Base-by-base conservation (phyloP, 768 basidiomycete species). In the Boletus reticuloceps region DNA sequence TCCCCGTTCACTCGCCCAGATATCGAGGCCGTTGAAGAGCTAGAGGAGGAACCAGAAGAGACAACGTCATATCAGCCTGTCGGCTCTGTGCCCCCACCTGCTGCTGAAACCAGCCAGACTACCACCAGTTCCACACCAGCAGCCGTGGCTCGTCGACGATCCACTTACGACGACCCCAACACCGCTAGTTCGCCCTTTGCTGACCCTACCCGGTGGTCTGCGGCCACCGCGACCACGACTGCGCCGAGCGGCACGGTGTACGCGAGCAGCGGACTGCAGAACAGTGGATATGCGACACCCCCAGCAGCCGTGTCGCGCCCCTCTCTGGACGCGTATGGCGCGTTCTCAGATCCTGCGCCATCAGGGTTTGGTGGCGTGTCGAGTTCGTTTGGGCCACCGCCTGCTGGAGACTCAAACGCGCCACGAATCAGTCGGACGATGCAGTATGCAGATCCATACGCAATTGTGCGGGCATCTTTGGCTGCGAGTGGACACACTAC, bases 371-470 rank as follows among this genome's bases (percentile, higher is more conserved):
- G 77, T 44, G 72, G 72, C 13, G 70, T 73, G 13, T 69, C 75
- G 3, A 72, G 69, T 29, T 69, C 72, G 50, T 61, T 58, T 41
- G 63, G 63, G n/a, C 71, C n/a, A n/a, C n/a, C 67, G 4, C 64
- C 77, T 16, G 55, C 71, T 11, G 55, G 53, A 12, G 69, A 71
- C 8, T 50, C 63, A 20, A 72, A 62, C 16, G 68, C 75, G 0
- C 77, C 79, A 29, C 80, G 84, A 27, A 75, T 94, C 38, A 94
- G 91, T 70, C 75, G 92, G 68, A 95, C 94, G 51, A 94, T 96
- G 93, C 91, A 94, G 69, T 91, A 93, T 64, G 91, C 91, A 22
- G 88, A 94, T 65, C 91, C 91, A 10, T 94, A 93, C 65, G 88
- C 90, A 13, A 87, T 86, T 12, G 89, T 93, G 36, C 79, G 89